These are phyloP conservation scores for Sodiomyces alkalinus DNA, from an alignment of 2,329 filamentous ascomycete genomes.

Conservation along the genomic window DNA sequence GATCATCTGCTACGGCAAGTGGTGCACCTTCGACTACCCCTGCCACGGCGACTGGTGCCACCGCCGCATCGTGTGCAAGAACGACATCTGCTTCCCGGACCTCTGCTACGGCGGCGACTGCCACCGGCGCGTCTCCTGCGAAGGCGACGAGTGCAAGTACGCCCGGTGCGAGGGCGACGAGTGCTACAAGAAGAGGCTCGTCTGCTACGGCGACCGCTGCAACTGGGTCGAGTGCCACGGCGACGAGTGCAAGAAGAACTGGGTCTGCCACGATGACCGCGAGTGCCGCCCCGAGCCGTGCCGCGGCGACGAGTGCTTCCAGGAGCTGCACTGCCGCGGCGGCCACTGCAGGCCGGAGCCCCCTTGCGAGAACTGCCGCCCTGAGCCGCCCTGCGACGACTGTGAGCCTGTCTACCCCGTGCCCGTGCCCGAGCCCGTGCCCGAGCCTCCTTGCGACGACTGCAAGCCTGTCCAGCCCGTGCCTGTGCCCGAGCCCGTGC, in stretches of 20 bases:
- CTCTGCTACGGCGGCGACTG: conserved; percentile 3
- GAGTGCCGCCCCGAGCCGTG: conserved; percentile 16
- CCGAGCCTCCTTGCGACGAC: background rate
- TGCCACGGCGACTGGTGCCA: conserved; percentile 11
- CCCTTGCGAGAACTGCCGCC: conserved; percentile 12
- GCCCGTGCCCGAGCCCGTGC: background rate
- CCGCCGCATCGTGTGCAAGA: conserved; percentile 7
- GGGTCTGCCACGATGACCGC: conserved; percentile 14
- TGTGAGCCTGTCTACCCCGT: background rate
- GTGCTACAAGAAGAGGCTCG: conserved; percentile 15
- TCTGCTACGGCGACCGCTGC: conserved; percentile 18
- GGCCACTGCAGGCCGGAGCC: conserved; percentile 13
- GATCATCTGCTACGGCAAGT: conserved; percentile 19
- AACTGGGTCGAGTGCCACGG: conserved; percentile 12
- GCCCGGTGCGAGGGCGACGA: conserved; percentile 10
- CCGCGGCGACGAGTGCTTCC: conserved; percentile 15
- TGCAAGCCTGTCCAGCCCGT: background rate
- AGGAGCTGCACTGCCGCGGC: conserved; percentile 12
- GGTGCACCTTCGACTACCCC: conserved; percentile 15
- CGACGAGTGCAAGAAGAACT: conserved; percentile 17
- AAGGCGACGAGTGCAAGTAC: conserved; percentile 14
- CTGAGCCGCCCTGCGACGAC: background rate
- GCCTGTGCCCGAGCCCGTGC: background rate
- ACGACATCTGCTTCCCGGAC: conserved; percentile 4
- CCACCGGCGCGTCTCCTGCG: conserved; percentile 12